Evolutionary conservation across 2,329 filamentous ascomycete species (phyloP), one percentile per base, ranked within the genome.

Genomic region (Alternaria sp.): DNA sequence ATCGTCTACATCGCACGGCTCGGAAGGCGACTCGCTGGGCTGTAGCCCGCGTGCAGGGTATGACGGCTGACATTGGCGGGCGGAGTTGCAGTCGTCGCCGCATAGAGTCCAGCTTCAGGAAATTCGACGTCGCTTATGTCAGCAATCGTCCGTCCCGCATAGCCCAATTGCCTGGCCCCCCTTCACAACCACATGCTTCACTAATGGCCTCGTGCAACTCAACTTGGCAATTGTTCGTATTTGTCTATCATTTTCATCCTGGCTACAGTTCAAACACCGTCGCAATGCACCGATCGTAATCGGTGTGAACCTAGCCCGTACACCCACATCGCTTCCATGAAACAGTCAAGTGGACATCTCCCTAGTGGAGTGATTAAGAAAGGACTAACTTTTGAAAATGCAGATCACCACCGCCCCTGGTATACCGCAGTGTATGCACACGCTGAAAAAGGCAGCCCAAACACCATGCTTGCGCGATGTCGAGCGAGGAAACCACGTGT

Each of bases 1-100:
- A 69, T 44, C 71, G 63, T 67, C 59, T 64, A 59, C 65, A 71
- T 68, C 57, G 63, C 56, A 65, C 23, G 36, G 65, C 58, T 36
- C 60, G 61, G 36, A 62, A 67, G 53, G 63, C 65, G 44, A 69
- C 58, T 62, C 70, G 70, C 54, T 72, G 65, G 56, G 66, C 71
- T 28, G 67, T 64, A 66, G 91, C 90, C 87, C 91, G 89, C 81
- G 84, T 77, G 50, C 84, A 81, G 59, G 87, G 81, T 75, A 85
- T 75, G 63, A 86, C 81, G 68, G 87, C 84, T 69, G 87, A 85
- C 85, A 92, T 93, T 73, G 69, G 59, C 52, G 59, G 63, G 57
- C 61, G 63, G 57, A 54, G 70, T 63, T 56, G 58, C 23, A 55
- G 64, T 52, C 40, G 57, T 54, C n/a, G 61, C 60, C 51, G 36